Evolutionary conservation across 768 basidiomycete genomes (phyloP).

Genomic region (Lentinula boryana): DNA sequence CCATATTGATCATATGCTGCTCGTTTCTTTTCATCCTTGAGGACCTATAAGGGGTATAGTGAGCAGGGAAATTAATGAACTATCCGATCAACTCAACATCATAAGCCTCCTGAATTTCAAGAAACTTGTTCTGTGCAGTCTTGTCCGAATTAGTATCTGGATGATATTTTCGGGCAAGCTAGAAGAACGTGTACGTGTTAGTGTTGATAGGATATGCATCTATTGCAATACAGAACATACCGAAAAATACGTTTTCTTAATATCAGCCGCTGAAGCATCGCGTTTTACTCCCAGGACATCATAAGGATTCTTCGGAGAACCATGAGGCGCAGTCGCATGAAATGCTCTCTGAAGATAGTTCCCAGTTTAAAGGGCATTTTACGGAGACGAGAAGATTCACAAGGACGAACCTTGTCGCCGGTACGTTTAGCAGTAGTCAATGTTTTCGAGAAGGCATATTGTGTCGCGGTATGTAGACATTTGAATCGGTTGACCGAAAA

Average conservation of each 20-base stretch:
- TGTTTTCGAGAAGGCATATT: slow-evolving; percentile 11
- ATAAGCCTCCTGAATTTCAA: slow-evolving; percentile 96
- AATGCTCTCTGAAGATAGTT: slow-evolving; percentile 57
- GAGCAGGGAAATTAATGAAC: slow-evolving; percentile 10
- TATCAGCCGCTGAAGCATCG: slow-evolving; percentile 79
- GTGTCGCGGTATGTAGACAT: slow-evolving; percentile 25
- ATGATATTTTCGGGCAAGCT: slow-evolving; percentile 98
- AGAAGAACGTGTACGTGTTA: slow-evolving; percentile 8
- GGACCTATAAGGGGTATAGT: slow-evolving; percentile 43
- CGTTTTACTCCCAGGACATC: slow-evolving; percentile 81
- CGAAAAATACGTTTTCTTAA: slow-evolving; percentile 96
- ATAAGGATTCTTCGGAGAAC: slow-evolving; percentile 80
- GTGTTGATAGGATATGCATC: neutral
- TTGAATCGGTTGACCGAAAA: slow-evolving; percentile 32
- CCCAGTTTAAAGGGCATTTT: slow-evolving; percentile 6
- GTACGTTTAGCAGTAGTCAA: slow-evolving; percentile 19
- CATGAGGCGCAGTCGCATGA: slow-evolving; percentile 57
- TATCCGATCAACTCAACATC: slow-evolving; percentile 50
- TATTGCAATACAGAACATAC: slow-evolving; percentile 40
- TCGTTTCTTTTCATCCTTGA: slow-evolving; percentile 94
- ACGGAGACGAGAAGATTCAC: slow-evolving; percentile 1
- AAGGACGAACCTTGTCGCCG: slow-evolving; percentile 33
- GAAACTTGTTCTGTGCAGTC: slow-evolving; percentile 83
- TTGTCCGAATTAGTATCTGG: slow-evolving; percentile 97
- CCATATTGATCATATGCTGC: slow-evolving; percentile 90